Percentiles rank a stretch among this genome's conserved stretches.
These are phyloP conservation scores for Parathielavia hyrcaniae DNA, from an alignment of 495 filamentous ascomycete genomes.

Conservation along the genomic window DNA sequence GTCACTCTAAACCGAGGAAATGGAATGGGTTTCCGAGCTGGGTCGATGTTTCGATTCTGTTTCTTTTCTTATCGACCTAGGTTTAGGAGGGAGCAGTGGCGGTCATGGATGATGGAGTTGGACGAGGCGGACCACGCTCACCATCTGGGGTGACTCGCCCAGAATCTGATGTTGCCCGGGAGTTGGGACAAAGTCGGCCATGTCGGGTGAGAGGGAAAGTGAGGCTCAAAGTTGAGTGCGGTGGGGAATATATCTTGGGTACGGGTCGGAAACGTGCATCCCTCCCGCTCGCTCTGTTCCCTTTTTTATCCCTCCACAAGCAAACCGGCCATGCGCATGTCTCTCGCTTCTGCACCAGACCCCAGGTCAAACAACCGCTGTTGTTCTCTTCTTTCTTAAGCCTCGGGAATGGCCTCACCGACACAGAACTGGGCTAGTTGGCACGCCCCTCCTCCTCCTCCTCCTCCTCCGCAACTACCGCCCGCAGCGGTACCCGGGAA, in stretches of 20 bases:
- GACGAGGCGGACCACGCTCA: constrained; percentile 7
- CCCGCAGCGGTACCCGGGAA: background rate
- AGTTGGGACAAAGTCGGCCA: background rate
- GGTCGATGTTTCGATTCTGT: background rate
- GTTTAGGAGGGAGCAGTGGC: background rate
- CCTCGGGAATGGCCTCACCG: background rate
- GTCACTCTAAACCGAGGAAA: constrained; percentile 5
- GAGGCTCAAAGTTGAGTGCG: background rate
- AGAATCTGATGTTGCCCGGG: background rate
- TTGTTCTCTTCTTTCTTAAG: background rate
- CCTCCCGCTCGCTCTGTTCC: background rate
- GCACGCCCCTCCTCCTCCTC: background rate
- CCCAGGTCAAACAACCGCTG: background rate
- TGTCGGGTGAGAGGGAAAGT: background rate
- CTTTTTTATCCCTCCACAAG: background rate
- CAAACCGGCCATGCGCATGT: background rate
- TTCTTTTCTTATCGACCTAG: background rate
- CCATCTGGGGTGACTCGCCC: constrained; percentile 3
- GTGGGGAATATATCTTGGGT: constrained; percentile 8
- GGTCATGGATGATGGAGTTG: background rate
- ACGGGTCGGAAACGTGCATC: background rate
- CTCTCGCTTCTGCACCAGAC: background rate
- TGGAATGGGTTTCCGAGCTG: background rate
- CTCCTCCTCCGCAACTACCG: background rate
- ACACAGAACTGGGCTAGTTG: constrained; percentile 1